A percentile compares a stretch with the other conserved stretches of the same genome.
Conservation (phyloP, 306 rosid genomes). For the Mimosa pudica region DNA sequence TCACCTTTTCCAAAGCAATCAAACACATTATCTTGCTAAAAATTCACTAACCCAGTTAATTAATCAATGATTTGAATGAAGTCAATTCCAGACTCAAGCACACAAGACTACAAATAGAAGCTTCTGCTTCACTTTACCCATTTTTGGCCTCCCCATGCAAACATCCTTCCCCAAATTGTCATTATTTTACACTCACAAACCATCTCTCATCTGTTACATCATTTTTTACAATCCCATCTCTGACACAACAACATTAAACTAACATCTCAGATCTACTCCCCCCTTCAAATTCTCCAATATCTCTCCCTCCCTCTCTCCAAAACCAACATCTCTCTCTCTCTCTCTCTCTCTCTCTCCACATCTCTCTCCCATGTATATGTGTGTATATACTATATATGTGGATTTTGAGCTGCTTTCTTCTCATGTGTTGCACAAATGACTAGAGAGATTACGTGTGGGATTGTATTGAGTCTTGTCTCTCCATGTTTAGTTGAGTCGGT, state of each 20-base stretch:
- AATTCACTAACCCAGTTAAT: not conserved
- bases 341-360: not conserved
- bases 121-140: slow-evolving; percentile 45
- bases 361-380: no score
- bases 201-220: slow-evolving; percentile 44
- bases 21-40: not conserved
- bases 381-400: no score
- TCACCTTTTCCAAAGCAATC: not conserved
- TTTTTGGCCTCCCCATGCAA: slow-evolving; percentile 12
- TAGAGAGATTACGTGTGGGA: slow-evolving; percentile 25
- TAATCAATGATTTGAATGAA: not conserved
- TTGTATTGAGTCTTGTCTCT: slow-evolving; percentile 34
- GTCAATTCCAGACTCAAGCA: not conserved
- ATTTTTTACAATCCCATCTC: slow-evolving; percentile 24
- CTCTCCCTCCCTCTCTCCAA: not conserved
- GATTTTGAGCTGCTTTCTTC: no score
- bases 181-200: not conserved
- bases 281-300: slow-evolving; percentile 1
- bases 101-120: slow-evolving; percentile 36
- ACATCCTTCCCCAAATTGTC: not conserved
- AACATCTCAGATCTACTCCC: slow-evolving; percentile 29
- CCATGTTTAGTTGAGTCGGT: slow-evolving; percentile 15
- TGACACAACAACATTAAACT: slow-evolving; percentile 9
- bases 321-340: not conserved
- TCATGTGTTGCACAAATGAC: slow-evolving; percentile 27